These are phyloP conservation scores for Fusarium haematococcum DNA, from an alignment of 2,329 filamentous ascomycete species.

Conservation along the genomic window DNA sequence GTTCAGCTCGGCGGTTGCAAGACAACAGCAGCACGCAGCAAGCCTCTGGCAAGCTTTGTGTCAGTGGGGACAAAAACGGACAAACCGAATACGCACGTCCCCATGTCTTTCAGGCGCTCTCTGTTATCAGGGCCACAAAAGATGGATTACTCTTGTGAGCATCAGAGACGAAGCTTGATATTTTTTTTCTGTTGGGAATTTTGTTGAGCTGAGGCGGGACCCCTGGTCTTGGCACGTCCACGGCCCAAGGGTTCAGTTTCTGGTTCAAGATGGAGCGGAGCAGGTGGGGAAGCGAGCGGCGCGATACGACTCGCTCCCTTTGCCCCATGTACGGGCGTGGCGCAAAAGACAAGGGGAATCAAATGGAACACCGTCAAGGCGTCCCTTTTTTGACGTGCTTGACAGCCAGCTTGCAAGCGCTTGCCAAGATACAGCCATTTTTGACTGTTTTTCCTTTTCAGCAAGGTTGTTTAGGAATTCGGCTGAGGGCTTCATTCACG, in stretches of 20 bases:
- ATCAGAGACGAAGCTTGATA: not conserved
- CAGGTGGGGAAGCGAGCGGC: conserved; percentile 11
- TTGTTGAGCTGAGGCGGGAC: conserved; percentile 49
- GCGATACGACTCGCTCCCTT: conserved; percentile 17
- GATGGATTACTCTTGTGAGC: not conserved
- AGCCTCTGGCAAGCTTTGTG: conserved; percentile 11
- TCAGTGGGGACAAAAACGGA: conserved; percentile 17
- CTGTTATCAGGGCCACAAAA: not conserved
- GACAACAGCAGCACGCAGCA: conserved; percentile 5
- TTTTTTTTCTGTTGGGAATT: conserved; percentile 51
- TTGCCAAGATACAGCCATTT: not conserved
- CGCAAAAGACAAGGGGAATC: not conserved
- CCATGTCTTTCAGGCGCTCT: not conserved
- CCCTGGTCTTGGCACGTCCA: conserved; percentile 35
- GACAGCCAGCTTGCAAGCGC: not conserved
- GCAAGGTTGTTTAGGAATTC: not conserved
- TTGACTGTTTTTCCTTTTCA: not conserved
- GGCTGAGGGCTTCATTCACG: not conserved
- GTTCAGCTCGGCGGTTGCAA: not conserved
- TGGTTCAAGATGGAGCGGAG: conserved; percentile 13
- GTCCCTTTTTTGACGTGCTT: conserved; percentile 14
- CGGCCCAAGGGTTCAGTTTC: conserved; percentile 29
- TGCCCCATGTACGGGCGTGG: conserved; percentile 6
- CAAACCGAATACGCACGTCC: conserved; percentile 14
- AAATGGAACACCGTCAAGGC: conserved; percentile 8